phyloP scores from a whole-genome alignment of 176 grass and related monocot genomes.

The Otatea glauca region DNA sequence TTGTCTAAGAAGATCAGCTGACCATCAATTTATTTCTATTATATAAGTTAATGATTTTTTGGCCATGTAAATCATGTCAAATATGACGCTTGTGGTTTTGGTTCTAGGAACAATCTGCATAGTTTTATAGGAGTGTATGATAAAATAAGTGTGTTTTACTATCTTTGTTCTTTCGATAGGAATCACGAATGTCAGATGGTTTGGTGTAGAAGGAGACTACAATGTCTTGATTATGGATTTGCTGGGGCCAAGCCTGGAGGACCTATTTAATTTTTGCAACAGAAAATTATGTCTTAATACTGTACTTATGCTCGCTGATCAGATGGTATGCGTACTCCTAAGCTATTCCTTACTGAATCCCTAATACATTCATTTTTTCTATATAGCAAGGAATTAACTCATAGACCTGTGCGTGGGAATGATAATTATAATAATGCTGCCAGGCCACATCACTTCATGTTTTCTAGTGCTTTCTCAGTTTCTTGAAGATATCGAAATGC shows the following conservation, averaged over 20 bases:
- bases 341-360: no score
- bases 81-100: no score
- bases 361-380: no score
- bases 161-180: constrained; percentile 68
- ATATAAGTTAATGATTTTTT: no score
- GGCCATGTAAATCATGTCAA: no score
- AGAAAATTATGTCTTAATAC: constrained; percentile 93
- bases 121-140: constrained; percentile 18
- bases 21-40: no score
- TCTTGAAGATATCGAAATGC: constrained; percentile 11
- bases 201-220: constrained; percentile 94
- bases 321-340: no score
- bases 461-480: neutral
- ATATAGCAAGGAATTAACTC: constrained; percentile 28
- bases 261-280: constrained; percentile 98
- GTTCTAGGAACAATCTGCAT: no score
- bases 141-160: constrained; percentile 39
- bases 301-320: no score
- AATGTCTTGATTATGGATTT: constrained; percentile 99
- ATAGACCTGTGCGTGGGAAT: neutral
- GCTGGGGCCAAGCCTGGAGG: constrained; percentile 90
- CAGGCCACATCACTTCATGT: neutral
- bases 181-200: constrained; percentile 93
- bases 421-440: constrained; percentile 4
- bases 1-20: no score